A percentile compares a stretch with the other conserved stretches of the same genome.
phyloP scores from a whole-genome alignment of 2,329 filamentous ascomycete genomes.

The Penicillium sp. region DNA sequence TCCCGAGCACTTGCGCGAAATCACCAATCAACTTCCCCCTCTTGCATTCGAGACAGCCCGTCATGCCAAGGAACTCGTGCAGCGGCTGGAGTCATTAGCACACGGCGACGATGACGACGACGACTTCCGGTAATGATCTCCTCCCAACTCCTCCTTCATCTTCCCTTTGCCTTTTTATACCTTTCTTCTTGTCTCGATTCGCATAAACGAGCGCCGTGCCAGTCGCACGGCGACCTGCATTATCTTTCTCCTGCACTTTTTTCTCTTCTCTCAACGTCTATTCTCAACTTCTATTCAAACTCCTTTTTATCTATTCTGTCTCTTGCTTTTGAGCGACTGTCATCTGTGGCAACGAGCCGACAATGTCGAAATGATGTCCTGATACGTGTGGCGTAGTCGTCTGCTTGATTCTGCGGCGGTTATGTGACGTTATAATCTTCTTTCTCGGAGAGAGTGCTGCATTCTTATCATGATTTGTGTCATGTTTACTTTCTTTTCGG shows the following conservation, averaged over 20 bases:
- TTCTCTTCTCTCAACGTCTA: neutral
- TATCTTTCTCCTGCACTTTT: slow-evolving; percentile 4
- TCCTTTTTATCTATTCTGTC: slow-evolving; percentile 11
- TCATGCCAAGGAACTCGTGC: slow-evolving; percentile 74
- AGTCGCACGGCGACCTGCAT: neutral
- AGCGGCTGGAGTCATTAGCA: slow-evolving; percentile 48
- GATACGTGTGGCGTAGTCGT: slow-evolving; percentile 22
- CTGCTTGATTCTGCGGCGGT: slow-evolving; percentile 8
- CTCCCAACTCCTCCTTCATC: neutral
- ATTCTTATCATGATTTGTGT: slow-evolving; percentile 3
- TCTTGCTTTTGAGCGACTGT: slow-evolving; percentile 29
- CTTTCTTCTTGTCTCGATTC: neutral
- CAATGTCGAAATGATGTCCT: slow-evolving; percentile 31
- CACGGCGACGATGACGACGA: slow-evolving; percentile 44
- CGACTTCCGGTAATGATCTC: slow-evolving; percentile 38
- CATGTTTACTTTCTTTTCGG: slow-evolving; percentile 10
- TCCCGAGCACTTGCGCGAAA: slow-evolving; percentile 53
- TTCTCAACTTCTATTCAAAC: neutral
- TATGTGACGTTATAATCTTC: slow-evolving; percentile 12
- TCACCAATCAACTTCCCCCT: slow-evolving; percentile 73
- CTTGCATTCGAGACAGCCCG: slow-evolving; percentile 85
- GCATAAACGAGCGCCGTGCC: slow-evolving; percentile 1
- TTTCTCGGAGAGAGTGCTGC: slow-evolving; percentile 20
- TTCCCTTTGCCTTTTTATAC: neutral
- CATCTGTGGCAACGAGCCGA: slow-evolving; percentile 29